Conservation (phyloP, 2,329 filamentous ascomycete genomes). For the Botryotinia calthae region DNA sequence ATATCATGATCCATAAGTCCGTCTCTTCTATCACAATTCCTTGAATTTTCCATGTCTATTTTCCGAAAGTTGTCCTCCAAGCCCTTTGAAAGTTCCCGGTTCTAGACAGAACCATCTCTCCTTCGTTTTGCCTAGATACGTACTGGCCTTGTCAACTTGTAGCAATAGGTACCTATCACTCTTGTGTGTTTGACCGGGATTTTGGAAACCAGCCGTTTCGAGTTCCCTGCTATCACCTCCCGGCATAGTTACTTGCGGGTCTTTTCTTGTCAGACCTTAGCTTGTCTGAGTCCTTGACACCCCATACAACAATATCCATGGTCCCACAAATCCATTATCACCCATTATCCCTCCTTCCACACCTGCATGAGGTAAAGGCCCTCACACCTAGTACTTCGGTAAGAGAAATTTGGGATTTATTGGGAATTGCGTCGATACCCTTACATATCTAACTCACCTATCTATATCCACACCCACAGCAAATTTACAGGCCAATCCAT, state of each 20-base stretch:
- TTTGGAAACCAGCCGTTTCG: constrained; percentile 16
- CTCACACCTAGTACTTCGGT: background rate
- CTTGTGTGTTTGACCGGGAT: constrained; percentile 8
- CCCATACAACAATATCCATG: background rate
- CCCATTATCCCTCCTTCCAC: constrained; percentile 4
- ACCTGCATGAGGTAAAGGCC: constrained; percentile 12
- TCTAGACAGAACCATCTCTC: background rate
- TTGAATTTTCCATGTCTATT: background rate
- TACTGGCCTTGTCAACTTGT: background rate
- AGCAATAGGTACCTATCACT: background rate
- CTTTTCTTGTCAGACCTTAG: constrained; percentile 16
- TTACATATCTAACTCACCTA: background rate
- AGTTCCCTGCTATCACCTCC: constrained; percentile 19
- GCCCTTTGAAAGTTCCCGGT: background rate
- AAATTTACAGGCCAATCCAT: constrained; percentile 1
- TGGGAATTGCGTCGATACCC: background rate
- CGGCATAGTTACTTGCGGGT: constrained; percentile 11
- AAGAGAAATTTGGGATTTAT: constrained; percentile 7
- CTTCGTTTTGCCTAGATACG: background rate
- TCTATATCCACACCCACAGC: background rate
- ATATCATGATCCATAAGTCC: background rate
- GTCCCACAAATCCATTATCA: background rate
- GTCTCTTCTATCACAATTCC: background rate
- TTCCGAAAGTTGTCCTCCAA: background rate
- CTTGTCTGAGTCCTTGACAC: background rate